Base-by-base conservation (phyloP, 176 grass and related monocot species). In the Musa acuminata region DNA sequence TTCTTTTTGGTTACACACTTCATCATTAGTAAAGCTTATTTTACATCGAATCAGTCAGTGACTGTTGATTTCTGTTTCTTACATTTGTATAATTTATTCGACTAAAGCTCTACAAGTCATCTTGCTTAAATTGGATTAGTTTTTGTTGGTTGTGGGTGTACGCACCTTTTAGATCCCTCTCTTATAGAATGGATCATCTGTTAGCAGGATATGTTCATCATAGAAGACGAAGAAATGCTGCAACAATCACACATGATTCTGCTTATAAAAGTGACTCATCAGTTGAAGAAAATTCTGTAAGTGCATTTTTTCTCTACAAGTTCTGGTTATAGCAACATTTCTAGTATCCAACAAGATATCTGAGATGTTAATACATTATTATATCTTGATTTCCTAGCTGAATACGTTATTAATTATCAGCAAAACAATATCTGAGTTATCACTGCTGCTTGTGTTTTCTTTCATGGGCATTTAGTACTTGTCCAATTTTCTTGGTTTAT, bases 221-320 rank as follows among this genome's bases (percentile, higher is more conserved):
- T 13, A 64, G 22, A 13, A 58, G 69, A n/a, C 57, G 13, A 64
- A 65, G 21, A 53, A 64, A 58, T 73, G n/a, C 57, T 8, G 52
- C 69, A 26, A 51, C 62, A 20, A 53, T 73, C 9, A 13, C 55
- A n/a, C 22, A 64, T 58, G 78, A 64, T 64, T 73, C 35, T 73
- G 55, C 48, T 73, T 52, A 52, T 64, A 50, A 23, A 24, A n/a
- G 11, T 73, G 21, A 57, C 57, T 64, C 22, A 19, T 72, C 78
- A 50, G 2, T 53, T 52, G 69, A 80, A 53, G 69, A 63, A 64
- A 72, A 53, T 27, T 73, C 49, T 52, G 78, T 80, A 53, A 80
- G 67, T 73, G 21, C 51, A 2, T 3, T 20, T 55, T 53, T 16
- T 11, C 16, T 73, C 20, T 29, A 25, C 50, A 14, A 26, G 1